Evolutionary conservation across 768 basidiomycete genomes (phyloP).

Genomic region (Boletus insuetus): DNA sequence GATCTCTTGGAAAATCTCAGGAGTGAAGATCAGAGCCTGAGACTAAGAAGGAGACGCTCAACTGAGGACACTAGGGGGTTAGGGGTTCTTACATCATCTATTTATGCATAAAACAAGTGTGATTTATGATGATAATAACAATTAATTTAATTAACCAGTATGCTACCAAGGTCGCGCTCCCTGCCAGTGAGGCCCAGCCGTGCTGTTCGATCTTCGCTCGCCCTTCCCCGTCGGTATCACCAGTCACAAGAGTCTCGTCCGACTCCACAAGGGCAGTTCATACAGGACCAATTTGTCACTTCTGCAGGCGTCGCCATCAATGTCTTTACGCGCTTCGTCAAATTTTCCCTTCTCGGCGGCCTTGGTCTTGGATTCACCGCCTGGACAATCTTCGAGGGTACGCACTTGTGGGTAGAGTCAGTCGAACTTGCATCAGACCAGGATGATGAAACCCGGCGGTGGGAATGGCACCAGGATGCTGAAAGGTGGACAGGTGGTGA

Average conservation of each 20-base stretch:
- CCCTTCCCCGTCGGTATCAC: slow-evolving; percentile 8
- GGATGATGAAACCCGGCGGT: slow-evolving; percentile 53
- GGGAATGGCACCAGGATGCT: slow-evolving; percentile 66
- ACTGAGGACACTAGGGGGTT: too few relatives aligned
- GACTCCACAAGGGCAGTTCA: slow-evolving; percentile 11
- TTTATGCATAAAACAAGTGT: too few relatives aligned
- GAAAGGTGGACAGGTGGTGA: slow-evolving; percentile 61
- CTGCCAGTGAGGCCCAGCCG: slow-evolving; percentile 10
- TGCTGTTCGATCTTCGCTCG: background rate
- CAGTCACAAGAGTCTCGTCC: slow-evolving; percentile 16
- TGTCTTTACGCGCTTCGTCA: slow-evolving; percentile 46
- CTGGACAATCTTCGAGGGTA: slow-evolving; percentile 48
- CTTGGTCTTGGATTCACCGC: slow-evolving; percentile 44
- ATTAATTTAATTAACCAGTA: background rate
- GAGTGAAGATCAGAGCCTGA: too few relatives aligned
- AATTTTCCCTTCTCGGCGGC: slow-evolving; percentile 46
- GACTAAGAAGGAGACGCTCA: too few relatives aligned
- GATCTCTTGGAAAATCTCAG: too few relatives aligned
- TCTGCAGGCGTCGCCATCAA: slow-evolving; percentile 41
- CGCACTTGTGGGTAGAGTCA: slow-evolving; percentile 65
- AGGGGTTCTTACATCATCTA: too few relatives aligned
- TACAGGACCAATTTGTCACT: slow-evolving; percentile 34
- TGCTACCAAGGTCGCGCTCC: slow-evolving; percentile 15
- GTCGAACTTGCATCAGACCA: slow-evolving; percentile 43
- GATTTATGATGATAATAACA: background rate